phyloP scores from a whole-genome alignment of 768 basidiomycete species.

The Psilocybe tampanensis region DNA sequence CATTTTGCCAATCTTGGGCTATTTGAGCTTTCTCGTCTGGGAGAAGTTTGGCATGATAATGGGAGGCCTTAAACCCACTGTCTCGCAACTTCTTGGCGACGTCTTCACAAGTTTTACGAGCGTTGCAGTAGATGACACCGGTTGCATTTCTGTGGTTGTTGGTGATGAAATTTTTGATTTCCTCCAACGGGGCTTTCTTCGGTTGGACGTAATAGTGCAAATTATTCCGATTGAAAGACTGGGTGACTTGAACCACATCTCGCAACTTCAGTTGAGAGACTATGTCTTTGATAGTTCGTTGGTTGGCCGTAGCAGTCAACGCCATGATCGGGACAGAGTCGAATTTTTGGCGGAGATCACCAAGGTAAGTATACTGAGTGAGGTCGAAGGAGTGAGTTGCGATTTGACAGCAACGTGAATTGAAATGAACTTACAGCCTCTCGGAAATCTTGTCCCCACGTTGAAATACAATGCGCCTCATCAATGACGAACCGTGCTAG shows the following conservation, averaged over 20 bases:
- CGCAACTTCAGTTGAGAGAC: constrained; percentile 64
- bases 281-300: constrained; percentile 78
- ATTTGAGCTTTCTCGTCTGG: constrained; percentile 61
- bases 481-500: constrained; percentile 93
- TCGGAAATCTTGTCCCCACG: constrained; percentile 95
- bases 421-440: constrained; percentile 61
- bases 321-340: constrained; percentile 92
- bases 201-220: constrained; percentile 69
- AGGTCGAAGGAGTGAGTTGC: neutral
- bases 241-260: constrained; percentile 60
- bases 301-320: constrained; percentile 92
- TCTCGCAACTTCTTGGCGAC: constrained; percentile 70
- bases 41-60: constrained; percentile 86
- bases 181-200: constrained; percentile 47
- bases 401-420: neutral
- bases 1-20: constrained; percentile 75
- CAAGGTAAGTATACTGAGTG: constrained; percentile 69
- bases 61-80: constrained; percentile 62
- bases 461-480: constrained; percentile 93
- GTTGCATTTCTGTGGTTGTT: constrained; percentile 55
- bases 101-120: constrained; percentile 76
- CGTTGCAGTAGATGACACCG: constrained; percentile 86
- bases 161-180: constrained; percentile 73
- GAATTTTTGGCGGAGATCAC: constrained; percentile 69
- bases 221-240: constrained; percentile 96